Base-by-base conservation (phyloP, 2,329 filamentous ascomycete species). In the Pseudogymnoascus sp. region DNA sequence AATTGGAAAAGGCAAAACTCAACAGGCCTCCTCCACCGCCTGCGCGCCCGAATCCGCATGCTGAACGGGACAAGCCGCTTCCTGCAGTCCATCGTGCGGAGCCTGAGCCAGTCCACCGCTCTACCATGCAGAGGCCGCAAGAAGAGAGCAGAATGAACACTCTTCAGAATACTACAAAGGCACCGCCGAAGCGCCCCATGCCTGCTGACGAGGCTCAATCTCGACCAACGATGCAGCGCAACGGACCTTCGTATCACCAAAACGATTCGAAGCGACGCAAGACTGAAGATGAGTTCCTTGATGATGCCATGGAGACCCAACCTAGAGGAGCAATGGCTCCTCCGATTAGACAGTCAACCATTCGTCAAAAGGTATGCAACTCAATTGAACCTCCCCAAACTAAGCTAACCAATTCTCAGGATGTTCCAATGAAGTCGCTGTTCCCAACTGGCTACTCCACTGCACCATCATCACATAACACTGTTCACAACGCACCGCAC, bases 331-430 rank as follows among this genome's bases (percentile, higher is more conserved):
- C 92, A 67, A 94, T 92, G 77, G 89, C 88, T 12, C 90, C 91
- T 59, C 91, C 91, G 5, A 90, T 95, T 66, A 85, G 92, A 62
- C 90, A 91, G 64, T 95, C 90, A 1, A 86, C 81, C 57, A 81
- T 84, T 70, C 80, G 82, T 68, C 67, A 65, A 62, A 73, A 72
- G 70, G 71, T 72, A 68, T 22, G 61, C 47, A 38, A 9, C 34
- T 18, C 57, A 20, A 22, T 7, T n/a, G 4, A n/a, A 9, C 6
- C 79, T 77, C 35, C 76, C 80, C 68, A 54, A 28, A 84, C 83
- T 73, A 92, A 91, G 82, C 86, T 90, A 76, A 71, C 80, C 67
- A 30, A 38, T 14, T 41, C 28, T 28, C 71, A 88, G 83, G 86
- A 89, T 22, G 68, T 81, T 66, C 76, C 82, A 7, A 76, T 76